Percentiles rank a stretch among this genome's conserved stretches.
phyloP scores from a whole-genome alignment of 495 filamentous ascomycete species.

The Penicillium egyptiacum region DNA sequence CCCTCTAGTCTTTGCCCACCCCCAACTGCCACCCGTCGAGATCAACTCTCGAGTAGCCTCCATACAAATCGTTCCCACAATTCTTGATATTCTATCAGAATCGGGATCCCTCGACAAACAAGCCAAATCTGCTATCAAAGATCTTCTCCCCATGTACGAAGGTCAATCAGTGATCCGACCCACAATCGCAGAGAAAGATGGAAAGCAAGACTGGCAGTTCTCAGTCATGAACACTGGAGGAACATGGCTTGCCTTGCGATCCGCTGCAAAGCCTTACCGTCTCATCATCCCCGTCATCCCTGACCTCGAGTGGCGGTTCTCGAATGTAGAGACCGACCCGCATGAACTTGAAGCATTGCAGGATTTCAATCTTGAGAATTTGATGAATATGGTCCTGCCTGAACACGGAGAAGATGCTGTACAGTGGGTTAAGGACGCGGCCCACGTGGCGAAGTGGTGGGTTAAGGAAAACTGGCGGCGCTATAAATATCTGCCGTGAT shows the following conservation, averaged over 20 bases:
- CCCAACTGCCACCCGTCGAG: conserved; percentile 37
- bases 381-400: conserved; percentile 24
- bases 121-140: conserved; percentile 26
- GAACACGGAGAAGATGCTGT: conserved; percentile 34
- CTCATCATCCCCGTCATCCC: conserved; percentile 40
- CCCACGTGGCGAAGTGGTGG: conserved; percentile 39
- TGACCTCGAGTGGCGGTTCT: conserved; percentile 40
- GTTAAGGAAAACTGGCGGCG: conserved; percentile 37
- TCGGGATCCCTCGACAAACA: conserved; percentile 34
- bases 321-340: conserved; percentile 37
- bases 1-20: conserved; percentile 43
- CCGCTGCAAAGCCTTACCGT: conserved; percentile 33
- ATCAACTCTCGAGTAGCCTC: conserved; percentile 36
- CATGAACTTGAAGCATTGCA: conserved; percentile 31
- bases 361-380: conserved; percentile 27
- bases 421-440: conserved; percentile 41
- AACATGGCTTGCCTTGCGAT: conserved; percentile 34
- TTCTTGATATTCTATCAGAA: conserved; percentile 41
- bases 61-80: conserved; percentile 42
- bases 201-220: conserved; percentile 40
- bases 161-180: conserved; percentile 46
- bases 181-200: conserved; percentile 21
- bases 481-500: conserved; percentile 30
- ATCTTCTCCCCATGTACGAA: conserved; percentile 45
- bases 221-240: conserved; percentile 46